A percentile compares a stretch with the other conserved stretches of the same genome.
phyloP scores from a whole-genome alignment of 257 asterid genomes.

The Anisodus acutangulus region DNA sequence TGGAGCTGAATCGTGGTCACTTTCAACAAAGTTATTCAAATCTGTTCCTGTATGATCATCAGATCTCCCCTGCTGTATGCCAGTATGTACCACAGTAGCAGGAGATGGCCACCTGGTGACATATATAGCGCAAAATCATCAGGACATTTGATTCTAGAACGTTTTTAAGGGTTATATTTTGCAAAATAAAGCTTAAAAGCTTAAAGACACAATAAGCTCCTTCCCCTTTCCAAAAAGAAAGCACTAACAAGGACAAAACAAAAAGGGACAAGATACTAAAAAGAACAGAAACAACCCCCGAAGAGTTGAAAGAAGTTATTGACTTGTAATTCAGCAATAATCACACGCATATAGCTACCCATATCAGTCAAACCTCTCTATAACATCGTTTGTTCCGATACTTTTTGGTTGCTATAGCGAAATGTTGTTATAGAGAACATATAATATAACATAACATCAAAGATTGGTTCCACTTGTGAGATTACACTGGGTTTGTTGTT shows the following conservation, averaged over 20 bases:
- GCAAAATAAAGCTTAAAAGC: not conserved
- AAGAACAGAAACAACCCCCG: not conserved
- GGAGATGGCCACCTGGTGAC: constrained; percentile 59
- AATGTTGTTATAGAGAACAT: no score
- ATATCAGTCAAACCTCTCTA: no score
- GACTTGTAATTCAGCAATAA: not conserved
- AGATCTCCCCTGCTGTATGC: constrained; percentile 42
- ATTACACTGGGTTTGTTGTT: no score
- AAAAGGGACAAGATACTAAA: not conserved
- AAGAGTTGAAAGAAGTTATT: constrained; percentile 13
- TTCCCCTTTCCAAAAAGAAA: not conserved
- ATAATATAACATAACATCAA: not conserved
- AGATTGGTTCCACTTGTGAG: no score
- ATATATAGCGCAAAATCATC: not conserved
- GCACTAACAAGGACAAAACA: not conserved
- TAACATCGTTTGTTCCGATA: no score
- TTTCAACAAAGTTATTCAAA: constrained; percentile 63
- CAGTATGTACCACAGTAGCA: constrained; percentile 40
- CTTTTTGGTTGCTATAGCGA: no score
- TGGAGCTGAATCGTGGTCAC: constrained; percentile 79
- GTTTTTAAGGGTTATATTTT: not conserved
- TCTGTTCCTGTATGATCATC: constrained; percentile 49
- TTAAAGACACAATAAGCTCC: not conserved
- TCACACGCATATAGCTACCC: not conserved
- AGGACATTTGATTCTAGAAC: not conserved